Percentiles rank a stretch among this genome's conserved stretches.
Evolutionary conservation across 495 filamentous ascomycete species (phyloP).

Genomic region (Penicillium macrosclerotiorum): DNA sequence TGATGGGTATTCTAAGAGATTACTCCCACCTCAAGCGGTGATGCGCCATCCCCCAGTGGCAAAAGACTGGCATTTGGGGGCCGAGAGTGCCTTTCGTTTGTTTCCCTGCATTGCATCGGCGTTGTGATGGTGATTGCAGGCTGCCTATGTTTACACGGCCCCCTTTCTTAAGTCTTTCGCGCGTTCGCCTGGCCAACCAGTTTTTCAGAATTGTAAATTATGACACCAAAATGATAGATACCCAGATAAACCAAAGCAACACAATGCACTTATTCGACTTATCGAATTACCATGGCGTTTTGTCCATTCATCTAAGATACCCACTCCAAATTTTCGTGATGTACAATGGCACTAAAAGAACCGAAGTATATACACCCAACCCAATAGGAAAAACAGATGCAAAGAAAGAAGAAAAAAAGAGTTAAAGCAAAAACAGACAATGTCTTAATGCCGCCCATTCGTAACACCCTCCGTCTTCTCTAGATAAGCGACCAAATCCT

Average conservation of each 20-base stretch:
- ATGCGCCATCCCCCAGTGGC: neutral
- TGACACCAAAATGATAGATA: constrained; percentile 29
- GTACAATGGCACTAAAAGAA: constrained; percentile 18
- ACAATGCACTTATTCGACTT: neutral
- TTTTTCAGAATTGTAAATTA: constrained; percentile 17
- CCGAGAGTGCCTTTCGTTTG: neutral
- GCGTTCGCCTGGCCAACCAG: neutral
- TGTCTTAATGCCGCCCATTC: constrained; percentile 43
- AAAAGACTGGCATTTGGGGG: neutral
- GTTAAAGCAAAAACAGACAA: too few relatives aligned
- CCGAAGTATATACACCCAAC: constrained; percentile 12
- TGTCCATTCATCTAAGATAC: constrained; percentile 26
- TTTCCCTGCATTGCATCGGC: constrained; percentile 22
- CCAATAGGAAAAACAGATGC: neutral
- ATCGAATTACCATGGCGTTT: too few relatives aligned
- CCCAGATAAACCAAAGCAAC: constrained; percentile 21
- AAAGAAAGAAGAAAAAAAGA: too few relatives aligned
- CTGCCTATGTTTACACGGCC: neutral
- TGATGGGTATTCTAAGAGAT: constrained; percentile 83
- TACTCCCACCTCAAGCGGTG: constrained; percentile 64
- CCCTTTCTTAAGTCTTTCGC: neutral
- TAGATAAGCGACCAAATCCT: constrained; percentile 77
- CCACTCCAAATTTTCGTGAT: constrained; percentile 15
- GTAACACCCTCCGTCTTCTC: constrained; percentile 50
- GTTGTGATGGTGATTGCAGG: constrained; percentile 9